A percentile compares a stretch with the other conserved stretches of the same genome.
phyloP scores from a whole-genome alignment of 1,284 basidiomycete genomes.

The Boletellus sp. region DNA sequence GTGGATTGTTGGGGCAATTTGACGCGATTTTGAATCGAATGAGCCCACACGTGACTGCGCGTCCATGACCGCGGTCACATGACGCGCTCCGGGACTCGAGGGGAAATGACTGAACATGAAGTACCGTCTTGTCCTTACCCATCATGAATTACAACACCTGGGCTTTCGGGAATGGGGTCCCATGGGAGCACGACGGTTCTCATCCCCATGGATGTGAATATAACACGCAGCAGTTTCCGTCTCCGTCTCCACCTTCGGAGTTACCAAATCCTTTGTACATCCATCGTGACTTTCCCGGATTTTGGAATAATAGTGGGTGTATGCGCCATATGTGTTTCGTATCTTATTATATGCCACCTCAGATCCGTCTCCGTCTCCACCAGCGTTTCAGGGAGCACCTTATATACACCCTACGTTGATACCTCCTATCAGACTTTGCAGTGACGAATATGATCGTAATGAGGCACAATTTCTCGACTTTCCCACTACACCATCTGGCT shows the following conservation, averaged over 20 bases:
- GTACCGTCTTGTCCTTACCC: constrained; percentile 6
- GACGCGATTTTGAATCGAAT: constrained; percentile 9
- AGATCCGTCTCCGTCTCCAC: constrained; percentile 43
- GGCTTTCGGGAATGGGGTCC: background rate
- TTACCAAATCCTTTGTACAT: constrained; percentile 5
- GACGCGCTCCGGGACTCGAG: constrained; percentile 9
- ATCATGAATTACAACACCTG: constrained; percentile 17
- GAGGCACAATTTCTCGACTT: constrained; percentile 1
- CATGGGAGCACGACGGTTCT: background rate
- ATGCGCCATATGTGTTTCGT: constrained; percentile 35
- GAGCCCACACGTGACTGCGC: constrained; percentile 22
- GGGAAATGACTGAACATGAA: background rate
- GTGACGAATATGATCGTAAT: background rate
- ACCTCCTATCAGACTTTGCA: constrained; percentile 6
- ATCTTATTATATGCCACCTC: constrained; percentile 4
- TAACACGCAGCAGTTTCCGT: constrained; percentile 1
- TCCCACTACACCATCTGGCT: background rate
- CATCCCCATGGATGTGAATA: background rate
- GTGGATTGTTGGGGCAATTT: constrained; percentile 1
- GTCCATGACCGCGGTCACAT: constrained; percentile 18
- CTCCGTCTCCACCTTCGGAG: constrained; percentile 3
- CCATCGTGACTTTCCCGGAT: constrained; percentile 3
- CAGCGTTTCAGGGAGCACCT: constrained; percentile 14
- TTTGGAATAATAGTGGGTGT: constrained; percentile 44
- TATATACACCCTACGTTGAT: constrained; percentile 3